Conservation (phyloP, 2,329 filamentous ascomycete genomes). For the Bipolaris gigantea region DNA sequence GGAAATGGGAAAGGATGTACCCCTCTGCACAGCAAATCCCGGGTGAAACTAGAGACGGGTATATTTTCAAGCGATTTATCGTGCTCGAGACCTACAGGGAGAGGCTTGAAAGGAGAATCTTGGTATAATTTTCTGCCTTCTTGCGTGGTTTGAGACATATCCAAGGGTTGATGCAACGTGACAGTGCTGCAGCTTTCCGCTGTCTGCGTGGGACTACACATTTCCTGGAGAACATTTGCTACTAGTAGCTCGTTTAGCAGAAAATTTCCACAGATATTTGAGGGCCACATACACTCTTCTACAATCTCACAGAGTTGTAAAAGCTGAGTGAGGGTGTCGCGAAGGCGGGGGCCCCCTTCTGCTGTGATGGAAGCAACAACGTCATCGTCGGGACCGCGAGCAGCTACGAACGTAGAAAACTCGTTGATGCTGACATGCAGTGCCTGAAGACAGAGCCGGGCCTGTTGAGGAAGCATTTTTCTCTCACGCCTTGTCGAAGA, state of each 20-base stretch:
- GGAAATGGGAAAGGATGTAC: too few relatives aligned
- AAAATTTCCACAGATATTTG: neutral
- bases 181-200: neutral
- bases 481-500: neutral
- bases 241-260: neutral
- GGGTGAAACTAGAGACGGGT: too few relatives aligned
- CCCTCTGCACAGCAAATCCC: too few relatives aligned
- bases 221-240: neutral
- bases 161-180: neutral
- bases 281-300: neutral
- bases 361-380: neutral
- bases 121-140: neutral
- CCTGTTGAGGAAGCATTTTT: neutral
- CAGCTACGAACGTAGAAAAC: neutral
- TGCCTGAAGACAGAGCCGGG: neutral
- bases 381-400: neutral
- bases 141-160: neutral
- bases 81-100: neutral
- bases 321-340: neutral
- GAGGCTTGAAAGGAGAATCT: neutral
- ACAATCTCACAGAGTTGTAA: neutral
- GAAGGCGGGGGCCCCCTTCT: neutral
- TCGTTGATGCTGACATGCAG: neutral
- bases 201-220: neutral
- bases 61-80: neutral